Base-by-base conservation (phyloP, 208 protist species). In the Leishmania lainsoni region DNA sequence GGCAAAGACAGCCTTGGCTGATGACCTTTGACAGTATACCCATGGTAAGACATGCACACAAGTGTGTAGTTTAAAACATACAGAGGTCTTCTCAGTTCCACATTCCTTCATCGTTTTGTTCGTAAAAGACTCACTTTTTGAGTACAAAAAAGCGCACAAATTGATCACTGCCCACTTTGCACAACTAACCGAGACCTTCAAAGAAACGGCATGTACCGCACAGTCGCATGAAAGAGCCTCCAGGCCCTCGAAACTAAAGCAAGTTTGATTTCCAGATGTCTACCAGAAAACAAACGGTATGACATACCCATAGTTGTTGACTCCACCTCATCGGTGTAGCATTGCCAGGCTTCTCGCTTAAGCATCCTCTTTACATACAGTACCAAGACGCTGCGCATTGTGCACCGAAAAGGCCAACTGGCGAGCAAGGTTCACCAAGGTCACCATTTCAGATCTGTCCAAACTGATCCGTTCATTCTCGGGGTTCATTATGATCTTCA, bases 361-460 rank as follows among this genome's bases (percentile, higher is more conserved):
- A 52, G 20, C 61, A 54, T 65, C 49, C 35, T 86, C 75, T 1
- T 78, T 86, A 59, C 79, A 88, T 14, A 82, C 59, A 32, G 49
- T 77, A 32, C 83, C 75, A 1, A 83, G 79, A 8, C 63, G 79
- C 61, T 83, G 81, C 22, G 54, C 81, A 35, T 87, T 94, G 63
- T 86, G 80, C 8, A 98, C 90, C 0, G 95, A 96, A 77, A 96
- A 90, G 22, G 94, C 86, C 20, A 98, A 76, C 76, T 98, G 93
- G 1, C 94, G 87, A 1, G 88, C 91, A 20, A 96, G 76, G 79
- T 98, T 97, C 35, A 98, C 82, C 17, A 98, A 85, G 14, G 94
- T 91, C 49, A 98, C 92, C 70, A 90, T 91, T 45, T 98, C 94
- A 20, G 91, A 85, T 51, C 94, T 81, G 76, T 93, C 85, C 2